phyloP scores from a whole-genome alignment of 805 yeast species.

The Yamadazyma sp. region DNA sequence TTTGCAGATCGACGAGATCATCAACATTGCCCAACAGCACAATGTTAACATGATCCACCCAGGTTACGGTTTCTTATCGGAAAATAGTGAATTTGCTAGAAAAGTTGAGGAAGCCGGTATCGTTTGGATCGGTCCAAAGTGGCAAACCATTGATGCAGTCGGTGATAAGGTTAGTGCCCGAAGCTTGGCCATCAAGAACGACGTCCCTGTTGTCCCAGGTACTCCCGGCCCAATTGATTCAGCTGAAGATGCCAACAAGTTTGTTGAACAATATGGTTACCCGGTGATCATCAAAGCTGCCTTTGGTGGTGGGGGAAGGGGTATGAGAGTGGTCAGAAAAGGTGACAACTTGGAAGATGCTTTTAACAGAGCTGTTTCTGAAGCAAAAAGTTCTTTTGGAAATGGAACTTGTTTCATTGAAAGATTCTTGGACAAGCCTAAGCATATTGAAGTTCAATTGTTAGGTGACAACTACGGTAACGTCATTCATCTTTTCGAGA shows the following conservation, averaged over 20 bases:
- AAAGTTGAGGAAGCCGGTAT: constrained; percentile 90
- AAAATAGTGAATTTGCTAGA: constrained; percentile 89
- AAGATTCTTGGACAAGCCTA: constrained; percentile 91
- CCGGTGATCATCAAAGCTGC: constrained; percentile 99
- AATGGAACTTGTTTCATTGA: constrained; percentile 98
- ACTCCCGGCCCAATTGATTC: constrained; percentile 93
- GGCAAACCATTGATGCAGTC: constrained; percentile 83
- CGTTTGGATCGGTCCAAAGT: constrained; percentile 94
- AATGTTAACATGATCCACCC: constrained; percentile 87
- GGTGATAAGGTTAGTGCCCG: constrained; percentile 98
- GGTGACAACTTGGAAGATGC: constrained; percentile 94
- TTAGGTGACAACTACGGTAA: constrained; percentile 93
- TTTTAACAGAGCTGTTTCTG: constrained; percentile 88
- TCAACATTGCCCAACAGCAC: constrained; percentile 55
- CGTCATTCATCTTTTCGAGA: constrained; percentile 91
- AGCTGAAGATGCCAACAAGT: constrained; percentile 72
- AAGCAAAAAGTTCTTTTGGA: constrained; percentile 95
- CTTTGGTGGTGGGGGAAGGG: constrained; percentile 99
- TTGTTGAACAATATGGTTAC: constrained; percentile 82
- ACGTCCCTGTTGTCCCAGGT: constrained; percentile 96
- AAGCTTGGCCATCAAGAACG: constrained; percentile 72
- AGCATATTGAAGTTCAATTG: constrained; percentile 96
- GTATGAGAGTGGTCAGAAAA: constrained; percentile 98
- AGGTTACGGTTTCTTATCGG: constrained; percentile 64
- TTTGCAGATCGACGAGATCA: constrained; percentile 91